These are phyloP conservation scores for Aspergillus biplanus DNA, from an alignment of 495 filamentous ascomycete genomes.

Conservation along the genomic window DNA sequence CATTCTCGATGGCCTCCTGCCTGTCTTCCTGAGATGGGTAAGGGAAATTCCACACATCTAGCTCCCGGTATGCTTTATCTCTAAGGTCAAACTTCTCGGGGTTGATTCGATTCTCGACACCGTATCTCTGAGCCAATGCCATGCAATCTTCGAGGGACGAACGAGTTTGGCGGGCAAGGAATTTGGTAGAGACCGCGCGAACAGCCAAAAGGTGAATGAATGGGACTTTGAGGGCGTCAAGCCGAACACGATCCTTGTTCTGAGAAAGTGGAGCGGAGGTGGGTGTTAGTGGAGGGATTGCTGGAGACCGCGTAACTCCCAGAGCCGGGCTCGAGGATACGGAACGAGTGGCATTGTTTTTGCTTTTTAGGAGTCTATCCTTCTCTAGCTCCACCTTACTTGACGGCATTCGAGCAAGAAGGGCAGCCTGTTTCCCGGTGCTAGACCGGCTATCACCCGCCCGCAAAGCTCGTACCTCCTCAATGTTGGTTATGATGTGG, in stretches of 20 bases:
- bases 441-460: slow-evolving; percentile 34
- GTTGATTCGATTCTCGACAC: slow-evolving; percentile 61
- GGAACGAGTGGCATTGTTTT: slow-evolving; percentile 55
- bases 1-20: slow-evolving; percentile 79
- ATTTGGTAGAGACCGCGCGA: slow-evolving; percentile 59
- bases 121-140: slow-evolving; percentile 56
- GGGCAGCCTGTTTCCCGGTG: slow-evolving; percentile 27
- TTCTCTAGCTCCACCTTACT: slow-evolving; percentile 49
- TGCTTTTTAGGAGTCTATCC: slow-evolving; percentile 45
- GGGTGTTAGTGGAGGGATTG: slow-evolving; percentile 39
- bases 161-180: slow-evolving; percentile 59
- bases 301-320: slow-evolving; percentile 50
- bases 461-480: slow-evolving; percentile 42
- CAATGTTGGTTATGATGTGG: slow-evolving; percentile 42
- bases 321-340: slow-evolving; percentile 67
- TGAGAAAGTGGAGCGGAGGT: slow-evolving; percentile 57
- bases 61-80: slow-evolving; percentile 76
- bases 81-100: slow-evolving; percentile 67
- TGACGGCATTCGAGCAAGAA: slow-evolving; percentile 34
- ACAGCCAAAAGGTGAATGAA: slow-evolving; percentile 75
- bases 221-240: slow-evolving; percentile 56
- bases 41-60: slow-evolving; percentile 79
- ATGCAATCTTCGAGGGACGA: slow-evolving; percentile 61
- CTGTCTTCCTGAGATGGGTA: slow-evolving; percentile 71
- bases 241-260: slow-evolving; percentile 55